A percentile compares a stretch with the other conserved stretches of the same genome.
Conservation (phyloP, 208 protist species). For the Leishmania martiniquensis region DNA sequence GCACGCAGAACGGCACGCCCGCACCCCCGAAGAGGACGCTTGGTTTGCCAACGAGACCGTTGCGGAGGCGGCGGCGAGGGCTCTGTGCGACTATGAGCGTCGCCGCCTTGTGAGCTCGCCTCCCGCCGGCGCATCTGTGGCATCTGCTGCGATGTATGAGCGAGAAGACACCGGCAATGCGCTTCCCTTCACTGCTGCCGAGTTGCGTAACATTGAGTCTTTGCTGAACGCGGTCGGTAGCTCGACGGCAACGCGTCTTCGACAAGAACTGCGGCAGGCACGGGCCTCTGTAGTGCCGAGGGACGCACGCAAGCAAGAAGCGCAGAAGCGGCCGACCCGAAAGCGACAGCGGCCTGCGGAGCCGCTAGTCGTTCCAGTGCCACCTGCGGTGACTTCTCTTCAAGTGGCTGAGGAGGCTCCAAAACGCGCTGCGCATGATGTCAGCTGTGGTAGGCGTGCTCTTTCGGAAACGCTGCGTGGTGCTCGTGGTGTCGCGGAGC, state of each 20-base stretch:
- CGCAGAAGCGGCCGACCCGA: slow-evolving; percentile 17
- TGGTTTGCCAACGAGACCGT: slow-evolving; percentile 42
- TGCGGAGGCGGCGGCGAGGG: slow-evolving; percentile 23
- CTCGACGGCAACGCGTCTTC: slow-evolving; percentile 40
- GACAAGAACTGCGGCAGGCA: slow-evolving; percentile 26
- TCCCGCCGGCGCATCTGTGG: neutral
- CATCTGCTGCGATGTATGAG: neutral
- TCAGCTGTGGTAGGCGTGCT: neutral
- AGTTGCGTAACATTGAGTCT: slow-evolving; percentile 59
- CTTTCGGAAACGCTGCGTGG: neutral
- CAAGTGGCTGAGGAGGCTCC: neutral
- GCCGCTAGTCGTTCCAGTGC: neutral
- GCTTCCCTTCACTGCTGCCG: slow-evolving; percentile 34
- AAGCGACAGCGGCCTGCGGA: slow-evolving; percentile 29
- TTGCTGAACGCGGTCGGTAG: slow-evolving; percentile 52
- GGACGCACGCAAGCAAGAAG: slow-evolving; percentile 15
- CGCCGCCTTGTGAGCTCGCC: neutral
- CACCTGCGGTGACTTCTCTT: neutral
- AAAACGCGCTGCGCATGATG: neutral
- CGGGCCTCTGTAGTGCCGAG: slow-evolving; percentile 30
- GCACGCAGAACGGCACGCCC: slow-evolving; percentile 32
- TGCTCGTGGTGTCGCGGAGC: too few relatives aligned
- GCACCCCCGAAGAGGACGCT: slow-evolving; percentile 40
- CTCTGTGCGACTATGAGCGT: slow-evolving; percentile 22
- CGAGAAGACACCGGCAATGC: neutral